A percentile compares a stretch with the other conserved stretches of the same genome.
Conservation (phyloP, 2,329 filamentous ascomycete species). For the Pseudogymnoascus sp. region DNA sequence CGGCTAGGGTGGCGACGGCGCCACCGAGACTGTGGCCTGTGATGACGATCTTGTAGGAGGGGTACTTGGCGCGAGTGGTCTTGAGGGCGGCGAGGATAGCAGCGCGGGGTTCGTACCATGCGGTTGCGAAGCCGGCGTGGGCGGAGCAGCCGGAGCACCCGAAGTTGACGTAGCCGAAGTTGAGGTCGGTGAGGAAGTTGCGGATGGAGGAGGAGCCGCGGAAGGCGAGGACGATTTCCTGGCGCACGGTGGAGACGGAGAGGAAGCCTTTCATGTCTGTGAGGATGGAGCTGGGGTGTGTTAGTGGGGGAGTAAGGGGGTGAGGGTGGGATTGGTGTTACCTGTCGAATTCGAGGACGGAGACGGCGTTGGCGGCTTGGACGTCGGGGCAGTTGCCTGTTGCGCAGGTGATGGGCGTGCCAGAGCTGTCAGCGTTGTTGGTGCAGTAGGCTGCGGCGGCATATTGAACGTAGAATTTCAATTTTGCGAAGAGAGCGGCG, state of each 20-base stretch:
- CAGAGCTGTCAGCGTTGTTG: constrained; percentile 17
- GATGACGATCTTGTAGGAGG: constrained; percentile 46
- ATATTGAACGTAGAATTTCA: constrained; percentile 21
- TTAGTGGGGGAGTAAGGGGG: not conserved
- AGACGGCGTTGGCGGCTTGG: constrained; percentile 15
- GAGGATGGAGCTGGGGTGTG: constrained; percentile 30
- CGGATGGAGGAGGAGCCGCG: constrained; percentile 41
- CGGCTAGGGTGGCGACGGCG: constrained; percentile 55
- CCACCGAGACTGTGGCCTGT: constrained; percentile 65
- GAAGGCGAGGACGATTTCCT: constrained; percentile 52
- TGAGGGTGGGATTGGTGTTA: constrained; percentile 9
- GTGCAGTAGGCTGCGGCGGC: constrained; percentile 23
- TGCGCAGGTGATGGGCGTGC: constrained; percentile 17
- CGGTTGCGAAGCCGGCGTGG: constrained; percentile 52
- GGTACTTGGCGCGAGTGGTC: constrained; percentile 32
- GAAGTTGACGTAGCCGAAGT: constrained; percentile 17
- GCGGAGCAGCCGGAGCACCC: constrained; percentile 28
- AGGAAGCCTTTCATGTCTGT: constrained; percentile 46
- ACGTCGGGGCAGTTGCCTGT: constrained; percentile 20
- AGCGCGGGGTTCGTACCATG: constrained; percentile 47
- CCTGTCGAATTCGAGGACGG: constrained; percentile 16
- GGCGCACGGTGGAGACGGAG: constrained; percentile 40
- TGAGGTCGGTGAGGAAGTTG: constrained; percentile 18
- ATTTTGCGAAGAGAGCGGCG: constrained; percentile 13
- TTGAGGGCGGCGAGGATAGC: constrained; percentile 38